A percentile compares a stretch with the other conserved stretches of the same genome.
Evolutionary conservation across 2,329 filamentous ascomycete species (phyloP).

Genomic region (Aspergillus sp.): DNA sequence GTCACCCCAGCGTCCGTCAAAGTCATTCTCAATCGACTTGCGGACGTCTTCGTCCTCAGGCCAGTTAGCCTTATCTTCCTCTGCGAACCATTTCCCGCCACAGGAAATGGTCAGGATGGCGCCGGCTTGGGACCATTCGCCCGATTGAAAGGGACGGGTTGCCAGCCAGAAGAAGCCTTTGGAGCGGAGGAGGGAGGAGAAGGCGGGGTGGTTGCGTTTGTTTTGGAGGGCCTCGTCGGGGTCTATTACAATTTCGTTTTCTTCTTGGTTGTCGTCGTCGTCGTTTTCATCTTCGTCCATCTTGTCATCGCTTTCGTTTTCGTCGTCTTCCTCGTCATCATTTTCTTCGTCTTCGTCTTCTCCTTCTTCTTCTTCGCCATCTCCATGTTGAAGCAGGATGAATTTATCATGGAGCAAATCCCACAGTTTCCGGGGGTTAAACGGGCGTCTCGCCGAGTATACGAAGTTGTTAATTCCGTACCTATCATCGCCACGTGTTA

Average conservation of each 20-base stretch:
- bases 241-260: constrained; percentile 28
- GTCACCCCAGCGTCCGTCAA: constrained; percentile 56
- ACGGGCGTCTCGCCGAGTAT: constrained; percentile 54
- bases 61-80: constrained; percentile 48
- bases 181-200: constrained; percentile 35
- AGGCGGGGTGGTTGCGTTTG: constrained; percentile 32
- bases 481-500: constrained; percentile 17
- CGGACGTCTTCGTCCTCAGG: constrained; percentile 44
- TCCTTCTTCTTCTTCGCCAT: constrained; percentile 16
- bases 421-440: constrained; percentile 36
- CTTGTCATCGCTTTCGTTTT: constrained; percentile 13
- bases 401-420: constrained; percentile 40
- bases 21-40: constrained; percentile 45
- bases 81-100: constrained; percentile 51
- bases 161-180: constrained; percentile 43
- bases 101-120: constrained; percentile 38
- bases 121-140: constrained; percentile 42
- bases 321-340: constrained; percentile 18
- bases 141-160: constrained; percentile 36
- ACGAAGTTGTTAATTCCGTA: constrained; percentile 67
- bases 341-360: constrained; percentile 23
- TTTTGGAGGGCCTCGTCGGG: constrained; percentile 30
- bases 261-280: constrained; percentile 12
- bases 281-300: constrained; percentile 19
- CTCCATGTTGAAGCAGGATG: constrained; percentile 35